Percentiles rank a stretch among this genome's conserved stretches.
phyloP scores from a whole-genome alignment of 2,329 filamentous ascomycete genomes.

The Triangularia verruculosa region DNA sequence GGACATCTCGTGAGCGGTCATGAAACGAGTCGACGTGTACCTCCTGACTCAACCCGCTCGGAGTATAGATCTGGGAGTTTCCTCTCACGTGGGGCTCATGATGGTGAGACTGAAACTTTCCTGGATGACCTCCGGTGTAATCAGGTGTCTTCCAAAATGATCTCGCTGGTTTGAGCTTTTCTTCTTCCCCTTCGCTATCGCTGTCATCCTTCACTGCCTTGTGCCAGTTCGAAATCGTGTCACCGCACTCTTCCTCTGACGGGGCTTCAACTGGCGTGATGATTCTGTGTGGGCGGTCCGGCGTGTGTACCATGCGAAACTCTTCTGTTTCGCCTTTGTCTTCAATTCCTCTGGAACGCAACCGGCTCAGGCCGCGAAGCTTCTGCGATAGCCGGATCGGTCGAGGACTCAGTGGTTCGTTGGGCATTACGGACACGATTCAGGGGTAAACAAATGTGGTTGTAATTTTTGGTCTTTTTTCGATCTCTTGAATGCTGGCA shows the following conservation, averaged over 20 bases:
- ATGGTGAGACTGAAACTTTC: background rate
- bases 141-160: background rate
- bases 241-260: conserved; percentile 31
- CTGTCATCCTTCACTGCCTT: background rate
- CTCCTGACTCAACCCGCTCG: background rate
- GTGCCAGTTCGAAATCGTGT: conserved; percentile 26
- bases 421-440: conserved; percentile 2
- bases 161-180: background rate
- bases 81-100: background rate
- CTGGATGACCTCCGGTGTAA: background rate
- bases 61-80: background rate
- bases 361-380: conserved; percentile 18
- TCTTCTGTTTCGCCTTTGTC: conserved; percentile 2
- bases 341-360: conserved; percentile 2
- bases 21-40: background rate
- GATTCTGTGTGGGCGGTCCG: conserved; percentile 28
- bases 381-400: conserved; percentile 18
- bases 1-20: background rate
- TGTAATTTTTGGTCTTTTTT: background rate
- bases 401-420: background rate
- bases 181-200: background rate
- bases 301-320: conserved; percentile 17
- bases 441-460: background rate
- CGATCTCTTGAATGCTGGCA: too few species aligned
- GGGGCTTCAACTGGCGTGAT: conserved; percentile 25